Evolutionary conservation across 208 protist genomes (phyloP).

Genomic region (Leptomonas pyrrhocoris): DNA sequence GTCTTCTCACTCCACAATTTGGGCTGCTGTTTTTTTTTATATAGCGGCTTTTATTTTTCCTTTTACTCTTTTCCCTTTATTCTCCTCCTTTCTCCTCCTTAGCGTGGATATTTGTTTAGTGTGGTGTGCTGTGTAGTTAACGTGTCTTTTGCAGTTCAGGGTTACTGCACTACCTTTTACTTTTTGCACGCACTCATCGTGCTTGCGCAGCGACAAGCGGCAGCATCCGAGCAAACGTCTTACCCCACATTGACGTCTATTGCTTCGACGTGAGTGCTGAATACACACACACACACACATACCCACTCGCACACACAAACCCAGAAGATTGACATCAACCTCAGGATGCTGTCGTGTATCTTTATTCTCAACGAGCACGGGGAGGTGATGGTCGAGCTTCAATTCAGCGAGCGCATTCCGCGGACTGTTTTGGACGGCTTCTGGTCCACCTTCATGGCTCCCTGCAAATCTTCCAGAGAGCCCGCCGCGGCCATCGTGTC

Average conservation of each 20-base stretch:
- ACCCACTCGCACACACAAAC: neutral
- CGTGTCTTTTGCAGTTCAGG: too few relatives aligned
- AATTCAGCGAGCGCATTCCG: slow-evolving; percentile 77
- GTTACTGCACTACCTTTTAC: too few relatives aligned
- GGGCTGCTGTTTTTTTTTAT: too few relatives aligned
- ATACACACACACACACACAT: too few relatives aligned
- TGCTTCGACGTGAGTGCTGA: too few relatives aligned
- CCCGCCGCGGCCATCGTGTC: slow-evolving; percentile 55
- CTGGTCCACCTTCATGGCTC: slow-evolving; percentile 68
- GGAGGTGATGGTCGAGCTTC: slow-evolving; percentile 90
- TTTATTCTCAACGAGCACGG: slow-evolving; percentile 78
- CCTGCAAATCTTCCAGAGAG: slow-evolving; percentile 35
- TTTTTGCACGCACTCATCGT: too few relatives aligned
- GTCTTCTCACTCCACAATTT: too few relatives aligned
- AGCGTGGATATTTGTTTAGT: too few relatives aligned
- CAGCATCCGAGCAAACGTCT: too few relatives aligned
- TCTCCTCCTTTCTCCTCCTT: neutral
- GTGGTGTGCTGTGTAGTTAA: too few relatives aligned
- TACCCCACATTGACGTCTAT: too few relatives aligned
- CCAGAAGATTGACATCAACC: neutral
- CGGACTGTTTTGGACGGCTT: slow-evolving; percentile 73
- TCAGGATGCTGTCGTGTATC: slow-evolving; percentile 70
- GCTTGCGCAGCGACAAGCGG: too few relatives aligned
- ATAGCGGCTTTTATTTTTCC: neutral
- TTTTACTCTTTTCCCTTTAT: neutral